Evolutionary conservation across 176 grass and related monocot genomes (phyloP).

Genomic region (Avena sativa): DNA sequence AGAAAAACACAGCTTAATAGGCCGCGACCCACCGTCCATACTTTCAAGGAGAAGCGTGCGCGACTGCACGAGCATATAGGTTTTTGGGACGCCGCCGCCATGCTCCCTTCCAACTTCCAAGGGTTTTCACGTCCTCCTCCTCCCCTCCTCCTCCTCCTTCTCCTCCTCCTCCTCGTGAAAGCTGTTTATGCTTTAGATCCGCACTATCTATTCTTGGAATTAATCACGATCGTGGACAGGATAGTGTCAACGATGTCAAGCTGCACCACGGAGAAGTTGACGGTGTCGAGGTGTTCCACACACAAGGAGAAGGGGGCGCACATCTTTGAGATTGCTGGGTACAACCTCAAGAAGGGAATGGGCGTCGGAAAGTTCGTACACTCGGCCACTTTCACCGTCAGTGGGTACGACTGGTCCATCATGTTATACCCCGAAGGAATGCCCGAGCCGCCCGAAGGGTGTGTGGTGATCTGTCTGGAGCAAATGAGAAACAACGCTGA

Average conservation of each 20-base stretch:
- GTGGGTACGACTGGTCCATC: constrained; percentile 1
- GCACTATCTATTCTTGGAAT: not conserved
- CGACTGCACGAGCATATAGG: too few relatives aligned
- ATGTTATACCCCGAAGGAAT: not conserved
- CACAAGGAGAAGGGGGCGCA: not conserved
- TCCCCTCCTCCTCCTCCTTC: not conserved
- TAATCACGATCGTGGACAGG: not conserved
- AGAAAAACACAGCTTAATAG: too few relatives aligned
- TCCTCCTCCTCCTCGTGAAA: not conserved
- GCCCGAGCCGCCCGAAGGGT: not conserved
- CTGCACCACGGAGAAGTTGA: not conserved
- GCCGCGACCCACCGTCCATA: too few relatives aligned
- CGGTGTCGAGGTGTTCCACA: not conserved
- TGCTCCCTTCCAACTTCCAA: not conserved
- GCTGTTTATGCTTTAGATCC: not conserved
- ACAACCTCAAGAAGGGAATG: not conserved
- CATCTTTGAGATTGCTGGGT: not conserved
- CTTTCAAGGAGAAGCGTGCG: too few relatives aligned
- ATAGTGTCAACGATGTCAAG: not conserved
- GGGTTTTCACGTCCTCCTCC: not conserved
- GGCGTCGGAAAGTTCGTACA: not conserved
- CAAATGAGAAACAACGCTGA: not conserved
- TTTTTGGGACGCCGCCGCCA: not conserved
- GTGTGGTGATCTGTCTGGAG: not conserved
- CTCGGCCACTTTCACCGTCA: not conserved